phyloP scores from a whole-genome alignment of 2,329 filamentous ascomycete species.

The Cytospora chrysosperma region DNA sequence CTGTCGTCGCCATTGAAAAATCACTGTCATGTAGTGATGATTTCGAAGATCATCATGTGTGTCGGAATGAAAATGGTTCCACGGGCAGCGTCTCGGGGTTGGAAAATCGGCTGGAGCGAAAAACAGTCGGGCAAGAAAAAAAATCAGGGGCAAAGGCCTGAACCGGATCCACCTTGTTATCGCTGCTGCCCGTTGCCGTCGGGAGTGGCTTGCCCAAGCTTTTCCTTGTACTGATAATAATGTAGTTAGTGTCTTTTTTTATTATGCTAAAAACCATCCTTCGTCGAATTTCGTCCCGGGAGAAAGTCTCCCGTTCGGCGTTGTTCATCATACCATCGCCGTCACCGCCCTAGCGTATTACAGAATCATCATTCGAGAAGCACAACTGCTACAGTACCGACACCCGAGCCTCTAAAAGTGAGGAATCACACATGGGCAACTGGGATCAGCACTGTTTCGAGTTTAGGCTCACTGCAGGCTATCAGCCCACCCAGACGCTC shows the following conservation, averaged over 20 bases:
- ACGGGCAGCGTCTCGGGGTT: neutral
- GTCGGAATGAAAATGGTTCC: neutral
- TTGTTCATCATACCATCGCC: too few relatives aligned
- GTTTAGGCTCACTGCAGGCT: neutral
- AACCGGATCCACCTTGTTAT: constrained; percentile 13
- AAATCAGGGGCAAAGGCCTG: constrained; percentile 12
- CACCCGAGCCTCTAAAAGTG: neutral
- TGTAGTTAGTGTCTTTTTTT: neutral
- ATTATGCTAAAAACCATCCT: neutral
- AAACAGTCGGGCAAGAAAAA: constrained; percentile 8
- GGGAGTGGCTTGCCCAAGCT: neutral
- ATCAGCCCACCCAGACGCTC: neutral
- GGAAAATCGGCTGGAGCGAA: neutral
- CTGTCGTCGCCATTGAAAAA: neutral
- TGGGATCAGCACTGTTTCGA: neutral
- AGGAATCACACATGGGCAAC: neutral
- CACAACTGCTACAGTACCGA: neutral
- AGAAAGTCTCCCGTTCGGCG: neutral
- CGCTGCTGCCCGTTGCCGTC: constrained; percentile 1
- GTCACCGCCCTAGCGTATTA: too few relatives aligned
- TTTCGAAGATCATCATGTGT: neutral
- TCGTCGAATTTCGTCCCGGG: neutral
- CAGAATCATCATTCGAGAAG: too few relatives aligned
- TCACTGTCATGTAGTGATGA: neutral
- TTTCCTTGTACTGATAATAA: neutral